phyloP scores from a whole-genome alignment of 2,329 filamentous ascomycete species.

The Thermomyces lanuginosus region DNA sequence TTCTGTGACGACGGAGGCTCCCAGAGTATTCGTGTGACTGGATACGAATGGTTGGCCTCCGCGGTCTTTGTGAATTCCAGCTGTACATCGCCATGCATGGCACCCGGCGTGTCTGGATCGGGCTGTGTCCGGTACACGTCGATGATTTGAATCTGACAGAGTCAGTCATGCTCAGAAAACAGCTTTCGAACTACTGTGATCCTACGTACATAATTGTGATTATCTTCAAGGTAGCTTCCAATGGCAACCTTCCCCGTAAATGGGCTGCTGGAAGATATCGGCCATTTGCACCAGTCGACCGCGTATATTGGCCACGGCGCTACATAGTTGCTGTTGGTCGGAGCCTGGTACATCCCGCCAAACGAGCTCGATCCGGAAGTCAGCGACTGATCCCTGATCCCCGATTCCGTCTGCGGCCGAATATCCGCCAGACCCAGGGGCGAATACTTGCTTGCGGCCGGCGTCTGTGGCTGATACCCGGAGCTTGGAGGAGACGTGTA shows the following conservation, averaged over 20 bases:
- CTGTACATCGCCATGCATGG: conserved; percentile 44
- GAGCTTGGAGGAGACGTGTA: conserved; percentile 35
- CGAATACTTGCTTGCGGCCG: conserved; percentile 53
- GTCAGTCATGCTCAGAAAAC: conserved; percentile 6
- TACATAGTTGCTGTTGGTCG: conserved; percentile 73
- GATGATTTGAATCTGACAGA: conserved; percentile 76
- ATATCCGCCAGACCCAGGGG: conserved; percentile 87
- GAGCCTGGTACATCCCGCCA: conserved; percentile 50
- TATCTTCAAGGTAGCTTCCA: conserved; percentile 92
- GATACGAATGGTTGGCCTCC: conserved; percentile 94
- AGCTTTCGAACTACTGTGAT: too few species aligned
- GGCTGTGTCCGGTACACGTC: conserved; percentile 66
- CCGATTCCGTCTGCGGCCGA: conserved; percentile 67
- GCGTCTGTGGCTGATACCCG: conserved; percentile 37
- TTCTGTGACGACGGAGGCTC: conserved; percentile 91
- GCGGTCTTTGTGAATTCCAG: conserved; percentile 87
- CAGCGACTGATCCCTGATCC: conserved; percentile 53
- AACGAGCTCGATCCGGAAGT: conserved; percentile 43
- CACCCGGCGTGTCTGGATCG: conserved; percentile 51
- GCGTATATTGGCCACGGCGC: conserved; percentile 93
- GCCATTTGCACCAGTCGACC: conserved; percentile 99
- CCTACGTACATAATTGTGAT: conserved; percentile 84
- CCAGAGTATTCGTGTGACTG: conserved; percentile 88
- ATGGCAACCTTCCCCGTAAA: conserved; percentile 85
- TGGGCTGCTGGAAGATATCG: conserved; percentile 46